Evolutionary conservation across 768 basidiomycete genomes (phyloP).

Genomic region (Amanita pallidorosea): DNA sequence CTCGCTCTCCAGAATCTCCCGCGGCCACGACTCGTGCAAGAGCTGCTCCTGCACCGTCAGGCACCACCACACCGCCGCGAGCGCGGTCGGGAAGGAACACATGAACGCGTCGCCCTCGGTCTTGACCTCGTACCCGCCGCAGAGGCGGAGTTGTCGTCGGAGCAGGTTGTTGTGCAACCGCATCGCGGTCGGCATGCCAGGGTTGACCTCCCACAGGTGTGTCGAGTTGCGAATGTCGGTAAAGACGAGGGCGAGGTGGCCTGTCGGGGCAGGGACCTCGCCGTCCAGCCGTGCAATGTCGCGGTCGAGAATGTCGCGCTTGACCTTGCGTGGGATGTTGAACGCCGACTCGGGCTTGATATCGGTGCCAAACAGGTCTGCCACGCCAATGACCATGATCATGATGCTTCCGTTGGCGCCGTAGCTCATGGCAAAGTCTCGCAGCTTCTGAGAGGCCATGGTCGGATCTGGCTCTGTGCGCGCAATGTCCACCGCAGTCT

Average conservation of each 20-base stretch:
- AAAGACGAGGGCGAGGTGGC: constrained; percentile 88
- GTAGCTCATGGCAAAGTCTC: constrained; percentile 95
- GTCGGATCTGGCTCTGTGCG: constrained; percentile 53
- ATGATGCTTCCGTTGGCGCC: constrained; percentile 89
- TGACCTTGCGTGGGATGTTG: constrained; percentile 20
- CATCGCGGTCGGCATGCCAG: constrained; percentile 92
- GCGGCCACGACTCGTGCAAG: constrained; percentile 78
- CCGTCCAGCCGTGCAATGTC: constrained; percentile 53
- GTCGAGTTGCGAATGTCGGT: constrained; percentile 98
- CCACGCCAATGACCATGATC: constrained; percentile 93
- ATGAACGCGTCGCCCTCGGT: constrained; percentile 99
- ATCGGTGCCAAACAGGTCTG: constrained; percentile 51
- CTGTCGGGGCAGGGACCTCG: constrained; percentile 78
- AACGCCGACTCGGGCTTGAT: constrained; percentile 9
- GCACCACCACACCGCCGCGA: constrained; percentile 85
- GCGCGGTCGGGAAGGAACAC: constrained; percentile 89
- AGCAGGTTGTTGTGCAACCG: constrained; percentile 81
- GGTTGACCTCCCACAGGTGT: constrained; percentile 90
- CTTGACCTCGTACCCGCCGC: constrained; percentile 98
- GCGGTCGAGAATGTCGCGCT: constrained; percentile 46
- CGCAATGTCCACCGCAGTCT: constrained; percentile 95
- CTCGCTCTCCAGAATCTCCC: constrained; percentile 86
- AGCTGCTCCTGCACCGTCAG: constrained; percentile 78
- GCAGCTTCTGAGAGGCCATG: constrained; percentile 91
- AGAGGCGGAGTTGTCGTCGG: constrained; percentile 74